Evolutionary conservation across 345 rosid species (phyloP).

Genomic region (Populus pruinosa): DNA sequence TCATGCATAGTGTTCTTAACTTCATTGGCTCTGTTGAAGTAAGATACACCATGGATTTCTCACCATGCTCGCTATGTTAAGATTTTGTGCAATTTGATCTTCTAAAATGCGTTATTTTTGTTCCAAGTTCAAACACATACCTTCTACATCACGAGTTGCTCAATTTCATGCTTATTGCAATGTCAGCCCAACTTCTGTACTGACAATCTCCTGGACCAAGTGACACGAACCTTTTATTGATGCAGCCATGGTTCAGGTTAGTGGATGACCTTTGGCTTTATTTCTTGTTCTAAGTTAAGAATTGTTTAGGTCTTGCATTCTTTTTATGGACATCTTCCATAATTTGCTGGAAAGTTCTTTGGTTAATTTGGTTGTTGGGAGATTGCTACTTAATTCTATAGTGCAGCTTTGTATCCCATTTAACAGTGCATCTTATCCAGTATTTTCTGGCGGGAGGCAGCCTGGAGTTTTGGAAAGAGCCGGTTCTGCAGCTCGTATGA

Average conservation of each 20-base stretch:
- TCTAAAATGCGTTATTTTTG: conserved; percentile 38
- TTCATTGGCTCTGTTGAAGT: conserved; percentile 74
- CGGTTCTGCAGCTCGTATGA: conserved; percentile 83
- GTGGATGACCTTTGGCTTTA: neutral
- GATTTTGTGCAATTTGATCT: conserved; percentile 5
- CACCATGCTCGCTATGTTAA: neutral
- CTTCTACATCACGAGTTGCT: conserved; percentile 89
- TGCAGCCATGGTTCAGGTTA: conserved; percentile 89
- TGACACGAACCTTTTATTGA: conserved; percentile 79
- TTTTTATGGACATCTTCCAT: neutral
- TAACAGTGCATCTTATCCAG: conserved; percentile 44
- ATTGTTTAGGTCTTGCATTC: conserved; percentile 2
- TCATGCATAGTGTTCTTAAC: conserved; percentile 71
- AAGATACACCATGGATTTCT: conserved; percentile 46
- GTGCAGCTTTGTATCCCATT: conserved; percentile 44
- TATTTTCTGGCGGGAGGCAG: conserved; percentile 49
- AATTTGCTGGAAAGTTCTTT: conserved; percentile 64
- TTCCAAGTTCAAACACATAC: conserved; percentile 65
- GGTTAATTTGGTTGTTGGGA: conserved; percentile 59
- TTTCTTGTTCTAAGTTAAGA: neutral
- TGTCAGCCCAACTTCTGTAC: conserved; percentile 90
- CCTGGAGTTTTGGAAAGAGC: conserved; percentile 89
- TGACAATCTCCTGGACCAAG: conserved; percentile 69
- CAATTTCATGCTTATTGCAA: conserved; percentile 72
- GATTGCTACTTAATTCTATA: conserved; percentile 69